A percentile compares a stretch with the other conserved stretches of the same genome.
These are phyloP conservation scores for Mortierella sp. DNA, from an alignment of 371 early-diverging fungal genomes.

Conservation along the genomic window DNA sequence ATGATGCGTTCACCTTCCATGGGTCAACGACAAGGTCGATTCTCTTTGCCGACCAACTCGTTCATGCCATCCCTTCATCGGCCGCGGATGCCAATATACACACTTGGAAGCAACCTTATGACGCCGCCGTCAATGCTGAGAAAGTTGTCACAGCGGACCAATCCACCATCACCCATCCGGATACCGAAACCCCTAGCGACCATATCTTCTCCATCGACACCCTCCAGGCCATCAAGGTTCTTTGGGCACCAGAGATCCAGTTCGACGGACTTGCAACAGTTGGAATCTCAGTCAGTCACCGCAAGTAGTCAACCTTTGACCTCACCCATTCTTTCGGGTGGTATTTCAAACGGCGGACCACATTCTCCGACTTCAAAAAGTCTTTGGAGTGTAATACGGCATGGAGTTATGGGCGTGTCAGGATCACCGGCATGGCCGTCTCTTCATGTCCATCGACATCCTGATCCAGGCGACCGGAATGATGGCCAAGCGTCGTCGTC, in stretches of 20 bases:
- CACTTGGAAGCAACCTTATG: slow-evolving; percentile 45
- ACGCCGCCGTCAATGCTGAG: slow-evolving; percentile 51
- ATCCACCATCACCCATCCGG: slow-evolving; percentile 34
- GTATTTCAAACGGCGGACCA: slow-evolving; percentile 15
- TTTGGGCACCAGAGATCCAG: slow-evolving; percentile 38
- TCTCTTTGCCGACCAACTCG: slow-evolving; percentile 40
- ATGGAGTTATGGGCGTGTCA: slow-evolving; percentile 58
- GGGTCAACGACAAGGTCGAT: slow-evolving; percentile 33
- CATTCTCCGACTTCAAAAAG: slow-evolving; percentile 43
- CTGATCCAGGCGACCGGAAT: slow-evolving; percentile 20
- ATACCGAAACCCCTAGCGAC: slow-evolving; percentile 23
- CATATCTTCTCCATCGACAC: slow-evolving; percentile 14
- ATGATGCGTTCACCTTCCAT: slow-evolving; percentile 22
- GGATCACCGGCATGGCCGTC: slow-evolving; percentile 52
- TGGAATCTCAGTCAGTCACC: slow-evolving; percentile 20
- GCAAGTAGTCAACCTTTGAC: slow-evolving; percentile 21
- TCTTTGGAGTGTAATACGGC: slow-evolving; percentile 53
- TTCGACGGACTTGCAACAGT: slow-evolving; percentile 22
- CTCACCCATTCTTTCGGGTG: slow-evolving; percentile 14
- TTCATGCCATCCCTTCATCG: slow-evolving; percentile 50
- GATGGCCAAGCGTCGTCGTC: slow-evolving; percentile 11
- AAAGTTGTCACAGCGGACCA: slow-evolving; percentile 37
- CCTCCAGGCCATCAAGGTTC: slow-evolving; percentile 33
- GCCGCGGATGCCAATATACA: slow-evolving; percentile 40
- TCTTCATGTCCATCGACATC: slow-evolving; percentile 31